A percentile compares a stretch with the other conserved stretches of the same genome.
These are phyloP conservation scores for Boletus sp. DNA, from an alignment of 768 basidiomycete species.

Conservation along the genomic window DNA sequence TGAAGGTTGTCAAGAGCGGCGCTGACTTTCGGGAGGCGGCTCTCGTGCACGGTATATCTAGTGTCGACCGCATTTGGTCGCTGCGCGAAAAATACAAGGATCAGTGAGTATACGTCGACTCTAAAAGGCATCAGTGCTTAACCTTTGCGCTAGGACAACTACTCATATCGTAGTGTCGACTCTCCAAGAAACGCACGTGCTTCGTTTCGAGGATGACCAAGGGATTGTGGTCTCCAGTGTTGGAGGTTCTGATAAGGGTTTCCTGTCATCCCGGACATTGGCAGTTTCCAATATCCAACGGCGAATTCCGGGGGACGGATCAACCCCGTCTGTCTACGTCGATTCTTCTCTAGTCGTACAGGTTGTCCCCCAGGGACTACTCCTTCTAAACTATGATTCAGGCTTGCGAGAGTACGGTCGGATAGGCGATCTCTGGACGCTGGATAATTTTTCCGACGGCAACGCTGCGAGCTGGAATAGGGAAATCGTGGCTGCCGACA, in stretches of 20 bases:
- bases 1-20: constrained; percentile 77
- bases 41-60: constrained; percentile 50
- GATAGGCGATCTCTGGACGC: constrained; percentile 40
- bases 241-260: constrained; percentile 44
- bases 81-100: constrained; percentile 47
- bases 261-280: constrained; percentile 57
- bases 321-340: constrained; percentile 30
- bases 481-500: constrained; percentile 63
- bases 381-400: constrained; percentile 55
- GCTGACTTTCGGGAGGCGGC: constrained; percentile 73
- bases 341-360: constrained; percentile 65
- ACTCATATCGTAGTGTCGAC: constrained; percentile 62
- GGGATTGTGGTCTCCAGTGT: constrained; percentile 17
- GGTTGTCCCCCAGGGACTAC: constrained; percentile 58
- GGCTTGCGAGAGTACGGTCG: constrained; percentile 40
- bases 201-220: constrained; percentile 42
- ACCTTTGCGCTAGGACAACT: constrained; percentile 39
- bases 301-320: constrained; percentile 13
- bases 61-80: constrained; percentile 63
- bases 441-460: constrained; percentile 27
- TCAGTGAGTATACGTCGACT: constrained; percentile 37
- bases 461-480: constrained; percentile 24
- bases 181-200: constrained; percentile 48
- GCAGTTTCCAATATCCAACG: constrained; percentile 56
- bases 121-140: background rate